These are phyloP conservation scores for Choanephora cucurbitarum DNA, from an alignment of 371 early-diverging fungal genomes.

Conservation along the genomic window DNA sequence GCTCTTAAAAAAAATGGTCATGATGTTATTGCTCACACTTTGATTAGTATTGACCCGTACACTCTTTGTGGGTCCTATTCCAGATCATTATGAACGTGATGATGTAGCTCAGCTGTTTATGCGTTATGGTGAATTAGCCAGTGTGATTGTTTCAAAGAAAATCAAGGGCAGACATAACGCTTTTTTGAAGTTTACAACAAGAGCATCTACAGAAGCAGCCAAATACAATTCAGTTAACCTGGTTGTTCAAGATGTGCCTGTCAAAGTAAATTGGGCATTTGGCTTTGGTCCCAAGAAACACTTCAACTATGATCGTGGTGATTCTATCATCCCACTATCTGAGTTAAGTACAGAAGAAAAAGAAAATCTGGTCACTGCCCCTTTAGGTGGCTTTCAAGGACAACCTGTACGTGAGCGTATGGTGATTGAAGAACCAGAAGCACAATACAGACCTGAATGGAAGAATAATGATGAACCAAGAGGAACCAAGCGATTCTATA, in stretches of 20 bases:
- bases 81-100: constrained; percentile 32
- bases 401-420: constrained; percentile 39
- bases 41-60: constrained; percentile 46
- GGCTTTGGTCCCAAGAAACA: constrained; percentile 53
- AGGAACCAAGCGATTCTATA: constrained; percentile 8
- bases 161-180: constrained; percentile 37
- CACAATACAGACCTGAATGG: constrained; percentile 48
- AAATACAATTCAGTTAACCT: constrained; percentile 30
- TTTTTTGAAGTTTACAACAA: constrained; percentile 39
- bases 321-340: constrained; percentile 46
- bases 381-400: constrained; percentile 49
- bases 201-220: constrained; percentile 34
- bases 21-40: not conserved
- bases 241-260: constrained; percentile 25
- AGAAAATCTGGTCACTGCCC: constrained; percentile 36
- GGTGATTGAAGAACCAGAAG: constrained; percentile 53
- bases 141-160: constrained; percentile 44
- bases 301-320: constrained; percentile 47
- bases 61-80: constrained; percentile 52
- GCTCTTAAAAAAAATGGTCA: not conserved
- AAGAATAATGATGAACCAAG: constrained; percentile 21
- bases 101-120: constrained; percentile 39
- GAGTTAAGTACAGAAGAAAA: constrained; percentile 41
- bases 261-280: constrained; percentile 54
- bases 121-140: constrained; percentile 42